A percentile compares a stretch with the other conserved stretches of the same genome.
phyloP scores from a whole-genome alignment of 116 monocot species.

The Phalaenopsis hybrid region DNA sequence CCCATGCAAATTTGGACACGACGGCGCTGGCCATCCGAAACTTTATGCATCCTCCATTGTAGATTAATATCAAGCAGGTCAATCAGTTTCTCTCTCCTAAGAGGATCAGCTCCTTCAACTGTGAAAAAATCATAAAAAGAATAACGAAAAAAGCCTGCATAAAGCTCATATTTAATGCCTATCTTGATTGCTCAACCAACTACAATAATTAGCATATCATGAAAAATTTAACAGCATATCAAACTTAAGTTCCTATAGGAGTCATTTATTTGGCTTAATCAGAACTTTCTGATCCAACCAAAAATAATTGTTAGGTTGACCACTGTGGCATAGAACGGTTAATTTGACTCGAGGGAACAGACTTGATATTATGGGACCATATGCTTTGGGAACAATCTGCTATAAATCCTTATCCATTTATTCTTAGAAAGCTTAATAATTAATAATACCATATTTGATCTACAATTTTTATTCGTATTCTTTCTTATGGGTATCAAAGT shows the following conservation, averaged over 20 bases:
- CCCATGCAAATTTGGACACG: slow-evolving; percentile 99
- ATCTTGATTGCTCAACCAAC: background rate
- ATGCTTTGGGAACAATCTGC: background rate
- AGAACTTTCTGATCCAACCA: no score
- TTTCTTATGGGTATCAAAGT: background rate
- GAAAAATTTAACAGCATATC: background rate
- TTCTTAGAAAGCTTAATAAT: background rate
- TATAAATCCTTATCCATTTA: background rate
- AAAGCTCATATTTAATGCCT: background rate
- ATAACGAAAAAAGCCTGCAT: background rate
- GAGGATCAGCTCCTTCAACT: slow-evolving; percentile 95
- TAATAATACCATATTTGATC: background rate
- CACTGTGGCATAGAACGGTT: no score
- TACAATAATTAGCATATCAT: background rate
- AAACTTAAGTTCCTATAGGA: background rate
- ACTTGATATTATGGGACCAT: background rate
- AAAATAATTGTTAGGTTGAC: background rate
- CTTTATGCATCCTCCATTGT: slow-evolving; percentile 98
- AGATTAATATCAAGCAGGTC: slow-evolving; percentile 92
- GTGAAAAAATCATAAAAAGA: slow-evolving; percentile 13
- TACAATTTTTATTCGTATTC: background rate
- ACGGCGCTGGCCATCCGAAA: slow-evolving; percentile 93
- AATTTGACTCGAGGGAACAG: no score
- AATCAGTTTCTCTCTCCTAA: slow-evolving; percentile 80
- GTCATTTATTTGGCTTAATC: no score